Evolutionary conservation across 1,139 yeast species (phyloP), one percentile per base, ranked within the genome.

Genomic region (Suhomyces terraborum): DNA sequence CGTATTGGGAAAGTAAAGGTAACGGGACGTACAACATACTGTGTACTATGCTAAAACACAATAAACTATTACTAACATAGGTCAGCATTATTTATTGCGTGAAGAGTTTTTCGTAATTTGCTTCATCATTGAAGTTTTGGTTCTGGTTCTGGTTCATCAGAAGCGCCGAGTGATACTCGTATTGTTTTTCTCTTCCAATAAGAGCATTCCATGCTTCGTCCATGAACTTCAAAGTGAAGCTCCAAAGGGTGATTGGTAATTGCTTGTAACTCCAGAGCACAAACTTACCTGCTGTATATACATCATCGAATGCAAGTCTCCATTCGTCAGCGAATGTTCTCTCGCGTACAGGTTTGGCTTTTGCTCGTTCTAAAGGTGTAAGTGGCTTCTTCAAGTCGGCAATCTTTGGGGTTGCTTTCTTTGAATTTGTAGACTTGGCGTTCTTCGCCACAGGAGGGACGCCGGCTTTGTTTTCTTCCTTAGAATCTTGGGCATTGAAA

Each of bases 121-220:
- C 32, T 12, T 38, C 37, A 16, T 38, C 41, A 19, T 38, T 25
- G 25, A 23, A 22, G 9, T 35, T 18, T 10, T 33, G 7, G 4
- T 29, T 8, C 3, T n/a, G 16, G 23, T 31, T 40, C 29, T 42
- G 30, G 29, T 26, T 36, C 42, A 41, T 22, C 40, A 21, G 29
- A 16, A 46, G 39, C 19, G 38, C 50, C 13, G 49, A 43, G 21
- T 50, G 47, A 36, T 47, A 46, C 18, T 46, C 42, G 32, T 38
- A 48, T 24, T 18, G 32, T 26, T 47, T 46, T 14, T 56, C 59
- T n/a, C 69, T 64, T 17, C 96, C 96, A 47, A 88, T 73, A 56
- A 88, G 87, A 21, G 59, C 59, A 57, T 84, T 82, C 97, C 97
- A 93, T 62, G 77, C 74, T 33, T 70, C 64, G 49, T 75, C 77